Conservation (phyloP, 495 filamentous ascomycete species). For the Annulohypoxylon stygium region DNA sequence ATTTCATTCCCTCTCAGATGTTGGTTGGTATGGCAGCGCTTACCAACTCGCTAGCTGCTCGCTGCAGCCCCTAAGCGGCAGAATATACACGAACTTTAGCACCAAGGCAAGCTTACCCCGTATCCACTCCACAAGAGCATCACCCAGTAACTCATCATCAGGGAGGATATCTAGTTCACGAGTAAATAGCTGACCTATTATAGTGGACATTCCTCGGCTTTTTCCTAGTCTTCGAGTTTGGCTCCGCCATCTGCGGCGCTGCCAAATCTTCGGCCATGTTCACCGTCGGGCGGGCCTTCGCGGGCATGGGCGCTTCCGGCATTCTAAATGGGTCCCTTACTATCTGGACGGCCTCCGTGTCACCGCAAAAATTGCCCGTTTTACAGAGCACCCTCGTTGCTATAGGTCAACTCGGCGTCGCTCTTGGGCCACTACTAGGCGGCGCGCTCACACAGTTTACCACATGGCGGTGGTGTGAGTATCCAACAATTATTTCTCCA, state of each 20-base stretch:
- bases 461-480: constrained; percentile 57
- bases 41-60: constrained; percentile 56
- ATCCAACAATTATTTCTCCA: too few species aligned
- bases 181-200: not conserved
- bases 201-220: constrained; percentile 11
- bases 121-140: not conserved
- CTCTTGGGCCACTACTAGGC: constrained; percentile 23
- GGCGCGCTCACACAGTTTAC: constrained; percentile 44
- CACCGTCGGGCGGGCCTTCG: constrained; percentile 5
- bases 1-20: constrained; percentile 60
- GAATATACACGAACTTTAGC: constrained; percentile 60
- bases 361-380: not conserved
- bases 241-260: constrained; percentile 9
- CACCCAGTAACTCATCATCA: not conserved
- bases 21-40: constrained; percentile 67
- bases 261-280: constrained; percentile 9
- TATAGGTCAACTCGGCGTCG: constrained; percentile 9
- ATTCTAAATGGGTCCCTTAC: constrained; percentile 3
- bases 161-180: not conserved
- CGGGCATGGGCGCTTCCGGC: constrained; percentile 2
- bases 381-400: not conserved
- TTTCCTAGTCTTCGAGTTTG: constrained; percentile 6
- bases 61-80: constrained; percentile 63
- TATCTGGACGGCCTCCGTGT: constrained; percentile 10
- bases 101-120: constrained; percentile 45